phyloP scores from a whole-genome alignment of 768 basidiomycete species.

The Lentinula boryana region DNA sequence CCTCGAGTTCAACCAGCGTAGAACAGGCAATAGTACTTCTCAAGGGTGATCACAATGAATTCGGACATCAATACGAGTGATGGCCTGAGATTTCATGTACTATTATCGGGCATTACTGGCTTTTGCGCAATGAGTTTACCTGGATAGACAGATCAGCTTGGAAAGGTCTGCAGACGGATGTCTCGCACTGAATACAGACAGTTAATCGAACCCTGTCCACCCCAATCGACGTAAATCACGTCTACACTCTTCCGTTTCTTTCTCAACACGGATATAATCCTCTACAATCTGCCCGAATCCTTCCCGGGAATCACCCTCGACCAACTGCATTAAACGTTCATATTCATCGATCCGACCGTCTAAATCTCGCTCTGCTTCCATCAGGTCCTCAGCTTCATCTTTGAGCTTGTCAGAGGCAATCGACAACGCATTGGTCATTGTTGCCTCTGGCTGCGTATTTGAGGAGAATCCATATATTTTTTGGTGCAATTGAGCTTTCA shows the following conservation, averaged over 20 bases:
- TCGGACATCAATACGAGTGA: no score
- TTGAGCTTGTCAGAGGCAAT: constrained; percentile 24
- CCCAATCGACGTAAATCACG: constrained; percentile 43
- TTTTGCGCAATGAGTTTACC: no score
- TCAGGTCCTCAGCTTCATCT: constrained; percentile 28
- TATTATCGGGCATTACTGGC: no score
- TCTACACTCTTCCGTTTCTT: constrained; percentile 44
- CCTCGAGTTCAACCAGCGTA: no score
- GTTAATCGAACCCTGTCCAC: constrained; percentile 31
- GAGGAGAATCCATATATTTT: constrained; percentile 32
- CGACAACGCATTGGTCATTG: constrained; percentile 27
- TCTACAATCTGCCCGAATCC: constrained; percentile 42
- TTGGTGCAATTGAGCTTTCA: constrained; percentile 32
- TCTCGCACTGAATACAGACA: no score
- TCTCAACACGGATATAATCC: constrained; percentile 41
- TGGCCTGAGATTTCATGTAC: no score
- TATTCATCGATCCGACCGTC: constrained; percentile 37
- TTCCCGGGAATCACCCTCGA: constrained; percentile 28
- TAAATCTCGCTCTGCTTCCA: constrained; percentile 27
- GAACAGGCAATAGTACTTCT: no score
- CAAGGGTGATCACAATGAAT: no score
- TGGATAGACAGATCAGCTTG: no score
- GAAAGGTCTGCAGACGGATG: no score
- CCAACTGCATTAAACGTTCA: constrained; percentile 30
- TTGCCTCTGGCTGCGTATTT: constrained; percentile 12